Percentiles rank a stretch among this genome's conserved stretches.
phyloP scores from a whole-genome alignment of 768 basidiomycete species.

The Serendipita sp. region DNA sequence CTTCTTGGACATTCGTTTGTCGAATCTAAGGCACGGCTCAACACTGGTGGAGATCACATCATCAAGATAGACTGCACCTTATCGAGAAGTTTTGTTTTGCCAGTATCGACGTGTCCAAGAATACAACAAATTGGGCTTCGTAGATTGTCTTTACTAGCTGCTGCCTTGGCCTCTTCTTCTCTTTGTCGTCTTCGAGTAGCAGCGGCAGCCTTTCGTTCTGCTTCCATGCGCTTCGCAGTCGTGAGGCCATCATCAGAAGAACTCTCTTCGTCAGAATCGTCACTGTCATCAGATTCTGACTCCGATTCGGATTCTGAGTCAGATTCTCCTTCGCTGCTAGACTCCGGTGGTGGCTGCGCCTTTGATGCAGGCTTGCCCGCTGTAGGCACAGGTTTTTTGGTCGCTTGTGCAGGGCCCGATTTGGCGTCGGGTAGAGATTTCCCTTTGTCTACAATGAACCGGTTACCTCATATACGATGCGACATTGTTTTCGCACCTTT shows the following conservation, averaged over 20 bases:
- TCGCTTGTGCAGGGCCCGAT: constrained; percentile 12
- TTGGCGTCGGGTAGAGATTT: constrained; percentile 13
- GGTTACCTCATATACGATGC: constrained; percentile 31
- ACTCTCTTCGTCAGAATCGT: constrained; percentile 20
- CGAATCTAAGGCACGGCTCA: constrained; percentile 49
- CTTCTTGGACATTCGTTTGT: constrained; percentile 98
- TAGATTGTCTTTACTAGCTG: constrained; percentile 72
- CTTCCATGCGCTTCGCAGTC: constrained; percentile 53
- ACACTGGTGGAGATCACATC: neutral
- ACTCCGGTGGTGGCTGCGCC: constrained; percentile 15
- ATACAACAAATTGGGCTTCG: constrained; percentile 98
- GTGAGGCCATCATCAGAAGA: constrained; percentile 51
- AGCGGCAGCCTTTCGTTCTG: constrained; percentile 34
- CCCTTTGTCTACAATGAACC: constrained; percentile 44
- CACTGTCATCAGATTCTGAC: constrained; percentile 32
- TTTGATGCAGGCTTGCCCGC: constrained; percentile 19
- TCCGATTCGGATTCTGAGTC: constrained; percentile 23
- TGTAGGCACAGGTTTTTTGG: constrained; percentile 13
- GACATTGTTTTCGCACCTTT: constrained; percentile 15
- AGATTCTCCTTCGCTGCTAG: constrained; percentile 14
- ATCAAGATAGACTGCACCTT: constrained; percentile 41
- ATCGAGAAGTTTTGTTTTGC: constrained; percentile 94
- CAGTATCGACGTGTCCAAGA: constrained; percentile 96
- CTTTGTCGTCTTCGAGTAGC: constrained; percentile 30
- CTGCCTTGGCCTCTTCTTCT: constrained; percentile 71